phyloP scores from a whole-genome alignment of 192 early-diverging fungal genomes.

The Allomyces macrogynus region DNA sequence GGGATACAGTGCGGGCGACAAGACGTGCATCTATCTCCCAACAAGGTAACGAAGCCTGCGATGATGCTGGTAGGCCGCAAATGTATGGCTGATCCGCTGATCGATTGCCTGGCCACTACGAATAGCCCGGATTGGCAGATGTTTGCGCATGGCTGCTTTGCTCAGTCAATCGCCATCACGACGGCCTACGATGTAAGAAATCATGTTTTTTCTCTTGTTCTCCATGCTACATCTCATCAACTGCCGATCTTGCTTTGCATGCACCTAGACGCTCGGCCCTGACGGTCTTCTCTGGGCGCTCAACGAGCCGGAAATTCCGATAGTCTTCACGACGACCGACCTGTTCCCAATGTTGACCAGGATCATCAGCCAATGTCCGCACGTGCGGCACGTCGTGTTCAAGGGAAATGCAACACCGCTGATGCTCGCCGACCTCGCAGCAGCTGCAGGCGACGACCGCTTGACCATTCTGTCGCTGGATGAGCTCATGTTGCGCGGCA shows the following conservation, averaged over 20 bases:
- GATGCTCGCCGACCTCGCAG: conserved; percentile 22
- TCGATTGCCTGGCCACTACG: no score
- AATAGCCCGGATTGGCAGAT: not conserved
- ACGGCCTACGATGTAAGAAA: conserved; percentile 41
- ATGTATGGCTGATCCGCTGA: no score
- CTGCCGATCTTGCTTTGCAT: no score
- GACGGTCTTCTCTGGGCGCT: conserved; percentile 67
- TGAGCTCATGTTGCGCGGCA: conserved; percentile 43
- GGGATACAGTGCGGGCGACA: conserved; percentile 20
- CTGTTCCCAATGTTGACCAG: conserved; percentile 42
- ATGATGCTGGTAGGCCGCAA: no score
- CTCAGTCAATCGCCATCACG: conserved; percentile 50
- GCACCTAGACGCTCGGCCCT: conserved; percentile 51
- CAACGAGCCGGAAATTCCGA: conserved; percentile 49
- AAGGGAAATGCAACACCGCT: conserved; percentile 32
- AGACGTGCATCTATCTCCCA: conserved; percentile 44
- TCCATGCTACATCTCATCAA: no score
- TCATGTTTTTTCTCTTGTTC: no score
- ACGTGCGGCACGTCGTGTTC: conserved; percentile 47
- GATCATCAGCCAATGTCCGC: conserved; percentile 31
- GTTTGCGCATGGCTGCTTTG: conserved; percentile 24
- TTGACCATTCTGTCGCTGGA: conserved; percentile 34
- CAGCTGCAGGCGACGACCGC: not conserved
- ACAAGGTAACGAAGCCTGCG: no score
- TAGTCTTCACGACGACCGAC: conserved; percentile 54